These are phyloP conservation scores for Lachancea cidri DNA, from an alignment of 805 yeast species.

Conservation along the genomic window DNA sequence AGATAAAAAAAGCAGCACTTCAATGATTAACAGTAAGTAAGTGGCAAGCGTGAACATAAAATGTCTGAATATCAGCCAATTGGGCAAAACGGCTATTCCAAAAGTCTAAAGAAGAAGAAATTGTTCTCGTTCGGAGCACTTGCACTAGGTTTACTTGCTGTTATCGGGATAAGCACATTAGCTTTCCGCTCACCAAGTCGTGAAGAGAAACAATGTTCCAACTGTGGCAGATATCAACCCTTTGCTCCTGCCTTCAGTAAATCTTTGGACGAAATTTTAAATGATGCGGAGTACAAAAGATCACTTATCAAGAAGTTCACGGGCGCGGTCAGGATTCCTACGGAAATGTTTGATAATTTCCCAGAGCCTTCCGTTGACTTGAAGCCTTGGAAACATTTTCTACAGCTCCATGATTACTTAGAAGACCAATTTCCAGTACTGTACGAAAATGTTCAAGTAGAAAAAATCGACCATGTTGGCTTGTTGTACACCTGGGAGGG, in stretches of 20 bases:
- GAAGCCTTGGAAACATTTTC: constrained; percentile 11
- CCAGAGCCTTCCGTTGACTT: constrained; percentile 13
- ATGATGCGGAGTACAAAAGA: constrained; percentile 9
- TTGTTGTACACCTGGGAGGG: constrained; percentile 47
- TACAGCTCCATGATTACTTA: constrained; percentile 44
- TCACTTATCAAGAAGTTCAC: constrained; percentile 31
- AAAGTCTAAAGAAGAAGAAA: too few relatives aligned
- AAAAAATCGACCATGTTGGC: constrained; percentile 51
- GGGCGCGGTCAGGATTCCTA: constrained; percentile 53
- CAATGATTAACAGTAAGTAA: too few relatives aligned
- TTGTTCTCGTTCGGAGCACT: too few relatives aligned
- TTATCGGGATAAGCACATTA: background rate
- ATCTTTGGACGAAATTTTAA: constrained; percentile 11
- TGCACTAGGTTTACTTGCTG: background rate
- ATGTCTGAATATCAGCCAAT: too few relatives aligned
- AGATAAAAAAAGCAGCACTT: too few relatives aligned
- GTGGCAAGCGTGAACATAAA: too few relatives aligned
- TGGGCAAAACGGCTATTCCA: too few relatives aligned
- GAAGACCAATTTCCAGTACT: constrained; percentile 45
- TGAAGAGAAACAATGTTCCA: background rate
- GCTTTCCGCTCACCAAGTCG: background rate
- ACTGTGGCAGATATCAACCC: constrained; percentile 8
- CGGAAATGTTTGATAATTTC: constrained; percentile 49
- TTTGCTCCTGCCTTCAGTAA: constrained; percentile 8
- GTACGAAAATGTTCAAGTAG: constrained; percentile 39